A percentile compares a stretch with the other conserved stretches of the same genome.
These are phyloP conservation scores for Populus hybrid DNA, from an alignment of 441 rosid species.

Conservation along the genomic window DNA sequence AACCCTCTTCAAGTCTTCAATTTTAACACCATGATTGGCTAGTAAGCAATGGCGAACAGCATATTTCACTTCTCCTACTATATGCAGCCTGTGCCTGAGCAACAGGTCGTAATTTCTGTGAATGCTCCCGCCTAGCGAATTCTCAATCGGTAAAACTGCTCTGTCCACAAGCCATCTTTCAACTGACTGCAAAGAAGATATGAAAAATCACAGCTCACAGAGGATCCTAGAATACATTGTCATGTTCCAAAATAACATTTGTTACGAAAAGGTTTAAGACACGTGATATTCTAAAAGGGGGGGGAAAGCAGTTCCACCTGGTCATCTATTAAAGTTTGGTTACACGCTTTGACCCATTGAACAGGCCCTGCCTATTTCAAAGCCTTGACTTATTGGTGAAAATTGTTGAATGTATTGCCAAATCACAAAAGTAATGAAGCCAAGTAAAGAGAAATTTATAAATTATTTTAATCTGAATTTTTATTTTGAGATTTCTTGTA, in stretches of 20 bases:
- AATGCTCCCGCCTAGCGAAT: slow-evolving; percentile 94
- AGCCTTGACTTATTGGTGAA: background rate
- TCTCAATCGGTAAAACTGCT: slow-evolving; percentile 92
- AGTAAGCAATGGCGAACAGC: slow-evolving; percentile 94
- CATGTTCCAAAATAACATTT: background rate
- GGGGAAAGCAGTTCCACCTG: background rate
- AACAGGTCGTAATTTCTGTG: slow-evolving; percentile 94
- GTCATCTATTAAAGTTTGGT: background rate
- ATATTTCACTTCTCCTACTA: slow-evolving; percentile 92
- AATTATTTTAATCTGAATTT: background rate
- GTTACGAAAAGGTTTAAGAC: background rate
- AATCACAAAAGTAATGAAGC: background rate
- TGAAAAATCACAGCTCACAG: background rate
- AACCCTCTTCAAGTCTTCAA: slow-evolving; percentile 79
- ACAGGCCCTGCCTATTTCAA: background rate
- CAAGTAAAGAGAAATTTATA: background rate
- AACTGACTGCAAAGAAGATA: slow-evolving; percentile 52
- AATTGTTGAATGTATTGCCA: background rate
- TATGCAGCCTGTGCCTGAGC: slow-evolving; percentile 87
- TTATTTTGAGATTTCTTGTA: background rate
- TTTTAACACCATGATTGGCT: slow-evolving; percentile 77
- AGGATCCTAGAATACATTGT: background rate
- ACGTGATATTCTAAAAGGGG: background rate
- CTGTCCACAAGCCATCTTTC: slow-evolving; percentile 93
- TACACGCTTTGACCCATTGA: background rate